Evolutionary conservation across 2,329 filamentous ascomycete genomes (phyloP).

Genomic region (Apiospora rasikravindrae): DNA sequence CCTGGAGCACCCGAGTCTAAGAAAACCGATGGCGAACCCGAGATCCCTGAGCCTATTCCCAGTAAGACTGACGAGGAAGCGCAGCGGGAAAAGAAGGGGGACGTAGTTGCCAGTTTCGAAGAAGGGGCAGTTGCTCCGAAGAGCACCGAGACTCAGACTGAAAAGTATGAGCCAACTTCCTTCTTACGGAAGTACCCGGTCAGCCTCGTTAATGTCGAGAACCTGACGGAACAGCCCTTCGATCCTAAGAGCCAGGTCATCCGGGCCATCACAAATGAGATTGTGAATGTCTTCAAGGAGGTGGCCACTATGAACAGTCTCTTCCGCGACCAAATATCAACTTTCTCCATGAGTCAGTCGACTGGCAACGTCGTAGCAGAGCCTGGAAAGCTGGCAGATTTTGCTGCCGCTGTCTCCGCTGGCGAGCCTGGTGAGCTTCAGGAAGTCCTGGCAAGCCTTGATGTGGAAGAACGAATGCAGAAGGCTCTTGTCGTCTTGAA

Average conservation of each 20-base stretch:
- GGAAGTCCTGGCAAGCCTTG: slow-evolving; percentile 84
- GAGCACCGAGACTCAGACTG: slow-evolving; percentile 49
- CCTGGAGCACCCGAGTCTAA: slow-evolving; percentile 56
- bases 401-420: slow-evolving; percentile 94
- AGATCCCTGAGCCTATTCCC: slow-evolving; percentile 64
- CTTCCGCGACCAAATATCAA: slow-evolving; percentile 96
- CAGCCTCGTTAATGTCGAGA: slow-evolving; percentile 94
- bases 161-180: slow-evolving; percentile 82
- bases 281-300: slow-evolving; percentile 98
- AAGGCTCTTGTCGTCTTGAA: slow-evolving; percentile 93
- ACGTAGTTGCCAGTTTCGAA: slow-evolving; percentile 97
- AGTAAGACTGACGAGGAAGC: slow-evolving; percentile 56
- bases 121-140: slow-evolving; percentile 72
- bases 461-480: slow-evolving; percentile 89
- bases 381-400: slow-evolving; percentile 93
- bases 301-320: slow-evolving; percentile 92
- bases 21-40: slow-evolving; percentile 56
- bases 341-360: slow-evolving; percentile 94
- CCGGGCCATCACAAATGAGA: slow-evolving; percentile 92
- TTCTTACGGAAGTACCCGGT: slow-evolving; percentile 92
- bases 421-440: slow-evolving; percentile 92
- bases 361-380: slow-evolving; percentile 95
- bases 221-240: slow-evolving; percentile 84
- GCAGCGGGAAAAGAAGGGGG: slow-evolving; percentile 76
- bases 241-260: slow-evolving; percentile 91